Conservation (phyloP, 1,284 basidiomycete genomes). For the Ganoderma resinaceum region DNA sequence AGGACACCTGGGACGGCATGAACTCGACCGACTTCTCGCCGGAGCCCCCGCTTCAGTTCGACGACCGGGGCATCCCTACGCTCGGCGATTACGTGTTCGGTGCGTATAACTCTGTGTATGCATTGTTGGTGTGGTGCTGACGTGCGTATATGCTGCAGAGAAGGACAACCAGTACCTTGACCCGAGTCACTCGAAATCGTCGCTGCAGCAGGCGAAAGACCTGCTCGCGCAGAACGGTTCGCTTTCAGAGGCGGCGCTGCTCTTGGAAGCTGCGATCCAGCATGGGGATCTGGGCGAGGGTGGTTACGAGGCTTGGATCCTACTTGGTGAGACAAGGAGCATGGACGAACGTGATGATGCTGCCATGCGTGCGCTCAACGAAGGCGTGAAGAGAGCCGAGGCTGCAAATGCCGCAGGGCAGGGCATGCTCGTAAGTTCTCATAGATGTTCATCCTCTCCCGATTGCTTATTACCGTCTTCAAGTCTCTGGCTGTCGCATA, state of each 20-base stretch:
- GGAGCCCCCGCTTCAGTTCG: slow-evolving; percentile 54
- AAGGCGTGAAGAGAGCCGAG: slow-evolving; percentile 72
- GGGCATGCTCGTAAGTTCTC: slow-evolving; percentile 78
- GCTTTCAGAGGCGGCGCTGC: slow-evolving; percentile 82
- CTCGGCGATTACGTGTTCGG: slow-evolving; percentile 80
- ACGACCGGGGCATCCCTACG: slow-evolving; percentile 77
- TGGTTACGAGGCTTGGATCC: slow-evolving; percentile 91
- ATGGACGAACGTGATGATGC: slow-evolving; percentile 95
- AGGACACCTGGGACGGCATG: slow-evolving; percentile 66
- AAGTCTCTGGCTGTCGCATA: slow-evolving; percentile 96
- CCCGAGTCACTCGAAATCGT: slow-evolving; percentile 56
- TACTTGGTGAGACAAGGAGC: slow-evolving; percentile 92
- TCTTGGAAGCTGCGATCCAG: slow-evolving; percentile 90
- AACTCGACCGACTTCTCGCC: slow-evolving; percentile 46
- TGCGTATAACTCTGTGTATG: slow-evolving; percentile 45
- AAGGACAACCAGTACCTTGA: slow-evolving; percentile 75
- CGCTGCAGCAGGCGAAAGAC: slow-evolving; percentile 74
- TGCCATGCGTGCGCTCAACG: slow-evolving; percentile 76
- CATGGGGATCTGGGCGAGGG: slow-evolving; percentile 78
- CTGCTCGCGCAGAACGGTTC: slow-evolving; percentile 83
- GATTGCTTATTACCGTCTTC: too few species aligned
- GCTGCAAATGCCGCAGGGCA: slow-evolving; percentile 69
- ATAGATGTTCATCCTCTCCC: slow-evolving; percentile 2
- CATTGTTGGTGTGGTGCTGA: slow-evolving; percentile 29
- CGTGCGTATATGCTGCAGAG: slow-evolving; percentile 45